phyloP scores from a whole-genome alignment of 495 filamentous ascomycete species.

The Aspergillus coremiiformis region DNA sequence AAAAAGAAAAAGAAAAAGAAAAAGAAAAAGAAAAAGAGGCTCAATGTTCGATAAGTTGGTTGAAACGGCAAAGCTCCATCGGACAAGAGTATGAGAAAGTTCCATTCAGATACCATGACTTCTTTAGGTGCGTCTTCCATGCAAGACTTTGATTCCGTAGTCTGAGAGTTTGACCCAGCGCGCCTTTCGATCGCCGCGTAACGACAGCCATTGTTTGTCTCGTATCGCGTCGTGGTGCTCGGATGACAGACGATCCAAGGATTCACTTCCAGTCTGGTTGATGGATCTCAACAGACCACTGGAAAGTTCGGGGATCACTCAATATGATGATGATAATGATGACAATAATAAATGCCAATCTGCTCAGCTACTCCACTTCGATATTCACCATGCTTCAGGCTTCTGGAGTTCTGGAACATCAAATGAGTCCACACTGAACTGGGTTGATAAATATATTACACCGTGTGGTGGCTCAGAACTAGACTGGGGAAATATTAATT shows the following conservation, averaged over 20 bases:
- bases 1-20: neutral
- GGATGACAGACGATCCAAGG: slow-evolving; percentile 13
- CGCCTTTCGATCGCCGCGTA: slow-evolving; percentile 6
- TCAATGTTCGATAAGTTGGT: neutral
- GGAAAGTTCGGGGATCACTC: neutral
- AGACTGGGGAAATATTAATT: slow-evolving; percentile 1
- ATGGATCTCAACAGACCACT: slow-evolving; percentile 2
- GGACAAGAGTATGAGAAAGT: neutral
- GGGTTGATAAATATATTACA: slow-evolving; percentile 6
- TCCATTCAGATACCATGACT: neutral
- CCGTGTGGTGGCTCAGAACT: slow-evolving; percentile 5
- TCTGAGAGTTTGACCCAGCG: neutral
- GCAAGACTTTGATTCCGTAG: neutral
- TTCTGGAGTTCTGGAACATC: slow-evolving; percentile 12
- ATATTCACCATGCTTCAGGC: neutral
- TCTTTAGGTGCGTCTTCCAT: neutral
- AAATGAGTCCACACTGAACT: neutral
- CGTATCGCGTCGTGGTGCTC: slow-evolving; percentile 6
- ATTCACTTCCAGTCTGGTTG: slow-evolving; percentile 4
- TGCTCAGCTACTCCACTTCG: slow-evolving; percentile 6
- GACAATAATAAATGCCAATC: neutral
- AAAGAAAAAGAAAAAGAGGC: neutral
- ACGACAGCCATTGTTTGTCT: slow-evolving; percentile 1
- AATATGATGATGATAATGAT: neutral
- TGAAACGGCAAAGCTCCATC: neutral